A percentile compares a stretch with the other conserved stretches of the same genome.
phyloP scores from a whole-genome alignment of 2,329 filamentous ascomycete species.

The Fusarium pininemorale region DNA sequence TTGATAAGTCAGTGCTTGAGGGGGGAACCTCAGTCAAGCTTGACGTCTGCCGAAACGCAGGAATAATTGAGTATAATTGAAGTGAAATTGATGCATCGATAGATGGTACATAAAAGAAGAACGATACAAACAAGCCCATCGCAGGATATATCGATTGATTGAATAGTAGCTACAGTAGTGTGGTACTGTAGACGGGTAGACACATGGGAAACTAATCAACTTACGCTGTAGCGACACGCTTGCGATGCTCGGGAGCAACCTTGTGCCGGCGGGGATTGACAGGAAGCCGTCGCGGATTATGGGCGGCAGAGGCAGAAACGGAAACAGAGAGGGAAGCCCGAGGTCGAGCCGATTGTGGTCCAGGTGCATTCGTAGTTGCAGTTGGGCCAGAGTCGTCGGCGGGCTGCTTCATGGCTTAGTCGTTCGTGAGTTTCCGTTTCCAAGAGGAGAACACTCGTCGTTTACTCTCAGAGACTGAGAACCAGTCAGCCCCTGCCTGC shows the following conservation, averaged over 20 bases:
- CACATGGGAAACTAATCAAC: conserved; percentile 37
- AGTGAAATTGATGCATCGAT: not conserved
- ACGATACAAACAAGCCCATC: not conserved
- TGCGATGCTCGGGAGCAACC: conserved; percentile 57
- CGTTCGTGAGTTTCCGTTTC: conserved; percentile 13
- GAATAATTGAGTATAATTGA: not conserved
- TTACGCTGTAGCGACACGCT: conserved; percentile 61
- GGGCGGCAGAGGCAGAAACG: not conserved
- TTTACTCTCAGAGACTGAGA: conserved; percentile 20
- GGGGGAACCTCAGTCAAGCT: not conserved
- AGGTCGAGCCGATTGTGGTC: conserved; percentile 11
- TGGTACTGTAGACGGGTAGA: not conserved
- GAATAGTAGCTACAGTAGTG: not conserved
- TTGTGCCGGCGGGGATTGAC: conserved; percentile 61
- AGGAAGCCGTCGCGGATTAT: conserved; percentile 52
- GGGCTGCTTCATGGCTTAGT: conserved; percentile 30
- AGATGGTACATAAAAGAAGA: not conserved
- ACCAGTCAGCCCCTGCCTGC: conserved; percentile 26
- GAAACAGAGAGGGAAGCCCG: conserved; percentile 32
- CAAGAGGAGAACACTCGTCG: conserved; percentile 26
- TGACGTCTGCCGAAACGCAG: not conserved
- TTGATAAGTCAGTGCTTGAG: not conserved
- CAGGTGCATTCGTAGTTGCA: not conserved
- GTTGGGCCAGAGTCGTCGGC: conserved; percentile 16
- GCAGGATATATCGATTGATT: not conserved